phyloP scores from a whole-genome alignment of 2,329 filamentous ascomycete genomes.

The Colletotrichum abscissum region DNA sequence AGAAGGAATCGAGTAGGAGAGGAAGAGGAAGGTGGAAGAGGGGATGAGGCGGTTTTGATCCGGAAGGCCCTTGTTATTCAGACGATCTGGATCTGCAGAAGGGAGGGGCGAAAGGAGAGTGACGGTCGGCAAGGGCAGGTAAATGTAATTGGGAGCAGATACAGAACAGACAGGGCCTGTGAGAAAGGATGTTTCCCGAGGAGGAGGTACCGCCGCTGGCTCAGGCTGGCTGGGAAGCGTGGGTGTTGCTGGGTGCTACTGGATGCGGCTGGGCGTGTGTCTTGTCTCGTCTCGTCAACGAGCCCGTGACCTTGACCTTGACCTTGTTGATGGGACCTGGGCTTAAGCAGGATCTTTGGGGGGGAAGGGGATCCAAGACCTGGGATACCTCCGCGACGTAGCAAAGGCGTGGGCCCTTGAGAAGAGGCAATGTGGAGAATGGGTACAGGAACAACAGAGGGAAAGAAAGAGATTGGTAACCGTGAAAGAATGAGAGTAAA shows the following conservation, averaged over 20 bases:
- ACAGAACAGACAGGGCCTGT: conserved; percentile 17
- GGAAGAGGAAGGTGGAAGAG: conserved; percentile 19
- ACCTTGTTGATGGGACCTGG: conserved; percentile 8
- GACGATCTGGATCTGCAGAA: conserved; percentile 33
- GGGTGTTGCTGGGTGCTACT: not conserved
- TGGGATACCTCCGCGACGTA: not conserved
- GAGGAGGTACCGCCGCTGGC: not conserved
- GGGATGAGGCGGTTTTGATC: conserved; percentile 21
- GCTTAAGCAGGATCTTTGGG: conserved; percentile 18
- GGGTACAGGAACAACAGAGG: not conserved
- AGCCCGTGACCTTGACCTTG: conserved; percentile 28
- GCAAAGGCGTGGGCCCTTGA: conserved; percentile 15
- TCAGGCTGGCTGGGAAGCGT: not conserved
- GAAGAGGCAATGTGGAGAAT: conserved; percentile 7
- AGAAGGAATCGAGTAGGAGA: conserved; percentile 12
- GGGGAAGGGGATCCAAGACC: not conserved
- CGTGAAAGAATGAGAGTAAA: too few species aligned
- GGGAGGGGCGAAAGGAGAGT: conserved; percentile 32
- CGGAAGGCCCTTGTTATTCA: conserved; percentile 22
- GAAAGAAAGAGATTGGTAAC: not conserved
- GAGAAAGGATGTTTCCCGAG: conserved; percentile 23
- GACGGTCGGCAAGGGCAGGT: conserved; percentile 32
- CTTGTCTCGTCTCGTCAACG: conserved; percentile 30
- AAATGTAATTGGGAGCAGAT: conserved; percentile 31
- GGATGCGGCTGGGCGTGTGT: conserved; percentile 7